phyloP scores from a whole-genome alignment of 2,329 filamentous ascomycete genomes.

The Hypomyces perniciosus region DNA sequence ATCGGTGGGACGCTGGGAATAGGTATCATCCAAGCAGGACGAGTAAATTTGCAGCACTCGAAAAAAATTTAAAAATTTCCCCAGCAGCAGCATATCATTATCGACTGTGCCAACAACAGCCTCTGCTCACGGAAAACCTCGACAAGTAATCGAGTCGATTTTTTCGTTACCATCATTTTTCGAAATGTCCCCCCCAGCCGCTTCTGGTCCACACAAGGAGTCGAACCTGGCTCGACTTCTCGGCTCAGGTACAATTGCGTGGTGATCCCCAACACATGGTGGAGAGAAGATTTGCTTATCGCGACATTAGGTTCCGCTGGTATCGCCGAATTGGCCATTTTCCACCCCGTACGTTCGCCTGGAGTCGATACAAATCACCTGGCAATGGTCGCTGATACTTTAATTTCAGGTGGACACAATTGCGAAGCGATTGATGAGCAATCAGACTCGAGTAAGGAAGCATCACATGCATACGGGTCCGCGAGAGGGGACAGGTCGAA shows the following conservation, averaged over 20 bases:
- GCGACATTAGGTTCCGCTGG: conserved; percentile 67
- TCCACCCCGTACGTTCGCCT: conserved; percentile 66
- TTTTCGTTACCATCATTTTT: conserved; percentile 1
- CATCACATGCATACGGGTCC: conserved; percentile 29
- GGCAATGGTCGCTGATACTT: neutral
- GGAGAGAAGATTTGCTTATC: conserved; percentile 3
- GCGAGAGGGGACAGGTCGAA: neutral
- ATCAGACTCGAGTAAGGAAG: conserved; percentile 62
- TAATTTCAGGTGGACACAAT: conserved; percentile 79
- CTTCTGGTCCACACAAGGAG: conserved; percentile 61
- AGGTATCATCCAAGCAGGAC: conserved; percentile 1
- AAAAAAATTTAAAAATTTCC: conserved; percentile 8
- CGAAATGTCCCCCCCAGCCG: conserved; percentile 55
- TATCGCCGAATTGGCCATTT: conserved; percentile 87
- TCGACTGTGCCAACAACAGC: neutral
- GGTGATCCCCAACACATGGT: conserved; percentile 7
- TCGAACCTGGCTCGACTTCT: conserved; percentile 82
- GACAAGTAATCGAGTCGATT: neutral
- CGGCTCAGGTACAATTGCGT: conserved; percentile 67
- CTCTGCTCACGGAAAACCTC: neutral
- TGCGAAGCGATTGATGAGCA: conserved; percentile 98
- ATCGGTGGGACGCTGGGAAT: conserved; percentile 4
- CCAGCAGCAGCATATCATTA: neutral
- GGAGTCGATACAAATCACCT: neutral
- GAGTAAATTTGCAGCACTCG: neutral